Evolutionary conservation across 192 early-diverging fungal species (phyloP).

Genomic region (Pecoramyces ruminantium): DNA sequence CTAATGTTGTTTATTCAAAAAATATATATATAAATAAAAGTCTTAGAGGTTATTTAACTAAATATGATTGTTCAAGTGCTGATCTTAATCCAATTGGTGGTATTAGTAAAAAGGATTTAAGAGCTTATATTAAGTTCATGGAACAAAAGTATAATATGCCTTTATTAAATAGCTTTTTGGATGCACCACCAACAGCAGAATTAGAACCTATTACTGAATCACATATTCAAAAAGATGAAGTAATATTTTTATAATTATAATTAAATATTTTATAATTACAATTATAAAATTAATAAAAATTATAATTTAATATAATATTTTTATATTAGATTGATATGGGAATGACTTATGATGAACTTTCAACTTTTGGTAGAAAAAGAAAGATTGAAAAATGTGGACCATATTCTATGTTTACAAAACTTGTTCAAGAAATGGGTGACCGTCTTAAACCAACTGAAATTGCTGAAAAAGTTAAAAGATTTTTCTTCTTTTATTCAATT

Average conservation of each 20-base stretch:
- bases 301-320: too few species aligned
- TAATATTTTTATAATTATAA: too few species aligned
- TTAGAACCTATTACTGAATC: constrained; percentile 72
- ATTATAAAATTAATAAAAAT: too few species aligned
- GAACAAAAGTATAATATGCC: constrained; percentile 42
- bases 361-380: constrained; percentile 74
- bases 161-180: constrained; percentile 42
- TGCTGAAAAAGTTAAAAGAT: constrained; percentile 81
- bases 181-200: constrained; percentile 84
- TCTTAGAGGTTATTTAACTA: constrained; percentile 90
- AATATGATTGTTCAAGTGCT: constrained; percentile 95
- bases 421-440: constrained; percentile 64
- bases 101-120: constrained; percentile 76
- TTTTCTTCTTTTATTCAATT: constrained; percentile 92
- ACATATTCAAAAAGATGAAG: constrained; percentile 70
- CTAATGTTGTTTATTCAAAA: too few species aligned
- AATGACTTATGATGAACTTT: constrained; percentile 90
- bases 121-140: constrained; percentile 61
- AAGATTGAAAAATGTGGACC: constrained; percentile 81
- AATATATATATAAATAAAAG: constrained; percentile 13
- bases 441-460: constrained; percentile 46
- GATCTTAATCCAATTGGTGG: constrained; percentile 96
- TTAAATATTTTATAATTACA: too few species aligned
- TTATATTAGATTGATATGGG: constrained; percentile 66
- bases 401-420: constrained; percentile 80